Conservation (phyloP, 179 eudicot species). For the Carnegiea gigantea region DNA sequence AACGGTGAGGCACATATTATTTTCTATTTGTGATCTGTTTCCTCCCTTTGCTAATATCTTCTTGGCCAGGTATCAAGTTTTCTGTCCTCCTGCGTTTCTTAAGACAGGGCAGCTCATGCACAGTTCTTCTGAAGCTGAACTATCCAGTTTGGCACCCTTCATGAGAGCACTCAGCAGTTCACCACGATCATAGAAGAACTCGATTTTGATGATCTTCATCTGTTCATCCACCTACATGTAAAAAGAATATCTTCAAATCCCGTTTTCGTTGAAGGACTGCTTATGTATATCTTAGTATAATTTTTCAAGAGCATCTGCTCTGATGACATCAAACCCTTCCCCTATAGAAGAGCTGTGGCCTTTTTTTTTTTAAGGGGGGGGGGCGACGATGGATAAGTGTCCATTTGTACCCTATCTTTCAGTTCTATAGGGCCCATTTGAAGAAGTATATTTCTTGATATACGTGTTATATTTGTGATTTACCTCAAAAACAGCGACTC, state of each 20-base stretch:
- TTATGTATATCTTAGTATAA: neutral
- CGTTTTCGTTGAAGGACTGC: neutral
- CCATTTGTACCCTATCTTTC: neutral
- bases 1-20: neutral
- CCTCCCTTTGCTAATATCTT: neutral
- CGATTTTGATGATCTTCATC: conserved; percentile 50
- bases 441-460: neutral
- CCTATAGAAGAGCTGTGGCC: no score
- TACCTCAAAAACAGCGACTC: conserved; percentile 58
- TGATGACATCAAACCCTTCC: no score
- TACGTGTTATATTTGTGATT: neutral
- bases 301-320: neutral
- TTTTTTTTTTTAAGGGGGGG: no score
- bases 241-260: neutral
- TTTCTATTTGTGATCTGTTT: neutral
- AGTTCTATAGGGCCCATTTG: neutral
- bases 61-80: neutral
- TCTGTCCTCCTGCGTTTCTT: conserved; percentile 20
- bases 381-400: no score
- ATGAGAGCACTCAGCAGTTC: conserved; percentile 52
- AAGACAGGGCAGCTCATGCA: conserved; percentile 50
- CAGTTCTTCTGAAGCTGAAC: conserved; percentile 19
- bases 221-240: conserved; percentile 48
- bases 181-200: conserved; percentile 59
- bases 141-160: conserved; percentile 31